Conservation (phyloP, 2,329 filamentous ascomycete genomes). For the Claviceps sp. region DNA sequence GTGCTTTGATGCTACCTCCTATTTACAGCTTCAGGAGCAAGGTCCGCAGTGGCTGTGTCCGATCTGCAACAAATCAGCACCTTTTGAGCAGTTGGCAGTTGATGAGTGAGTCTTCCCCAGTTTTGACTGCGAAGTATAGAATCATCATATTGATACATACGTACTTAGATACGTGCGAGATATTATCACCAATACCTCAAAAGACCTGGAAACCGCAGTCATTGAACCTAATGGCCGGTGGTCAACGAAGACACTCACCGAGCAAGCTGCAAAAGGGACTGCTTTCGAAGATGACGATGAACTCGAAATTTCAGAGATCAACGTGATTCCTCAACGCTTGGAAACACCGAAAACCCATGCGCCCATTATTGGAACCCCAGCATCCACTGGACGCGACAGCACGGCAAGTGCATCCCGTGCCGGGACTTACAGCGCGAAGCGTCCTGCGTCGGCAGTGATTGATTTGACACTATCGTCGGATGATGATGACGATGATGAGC, state of each 20-base stretch:
- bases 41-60: slow-evolving; percentile 95
- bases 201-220: slow-evolving; percentile 67
- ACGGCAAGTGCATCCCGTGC: slow-evolving; percentile 22
- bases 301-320: slow-evolving; percentile 33
- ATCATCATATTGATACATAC: slow-evolving; percentile 3
- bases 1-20: slow-evolving; percentile 88
- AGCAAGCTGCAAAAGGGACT: slow-evolving; percentile 15
- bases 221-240: slow-evolving; percentile 81
- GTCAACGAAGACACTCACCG: slow-evolving; percentile 28
- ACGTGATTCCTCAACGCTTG: slow-evolving; percentile 19
- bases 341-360: slow-evolving; percentile 24
- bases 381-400: slow-evolving; percentile 22
- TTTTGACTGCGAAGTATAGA: not conserved
- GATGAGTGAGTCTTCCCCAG: slow-evolving; percentile 53
- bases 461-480: slow-evolving; percentile 45
- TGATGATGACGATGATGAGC: slow-evolving; percentile 42
- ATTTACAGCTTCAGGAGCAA: slow-evolving; percentile 88
- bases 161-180: slow-evolving; percentile 63
- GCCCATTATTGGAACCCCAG: slow-evolving; percentile 24
- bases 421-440: slow-evolving; percentile 30
- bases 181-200: slow-evolving; percentile 62
- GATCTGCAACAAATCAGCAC: slow-evolving; percentile 72
- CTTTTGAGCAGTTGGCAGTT: slow-evolving; percentile 70
- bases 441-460: slow-evolving; percentile 39
- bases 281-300: slow-evolving; percentile 34